phyloP scores from a whole-genome alignment of 192 early-diverging fungal genomes.

The Coemansia furcata region DNA sequence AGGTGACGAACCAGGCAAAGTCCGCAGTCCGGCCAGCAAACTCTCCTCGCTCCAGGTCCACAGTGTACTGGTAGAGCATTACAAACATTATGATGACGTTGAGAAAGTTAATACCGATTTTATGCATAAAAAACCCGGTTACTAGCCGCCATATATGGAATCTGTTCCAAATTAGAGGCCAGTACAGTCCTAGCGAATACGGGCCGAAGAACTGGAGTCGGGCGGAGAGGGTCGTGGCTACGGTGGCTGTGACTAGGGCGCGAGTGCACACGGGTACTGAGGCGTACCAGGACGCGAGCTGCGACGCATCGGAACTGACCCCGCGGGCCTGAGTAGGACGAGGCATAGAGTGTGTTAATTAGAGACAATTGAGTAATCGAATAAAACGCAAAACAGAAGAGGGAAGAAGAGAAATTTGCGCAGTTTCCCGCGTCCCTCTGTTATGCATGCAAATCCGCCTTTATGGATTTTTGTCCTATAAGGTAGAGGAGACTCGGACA shows the following conservation, averaged over 20 bases:
- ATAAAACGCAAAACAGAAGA: background rate
- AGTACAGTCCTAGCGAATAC: slow-evolving; percentile 53
- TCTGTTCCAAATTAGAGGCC: slow-evolving; percentile 52
- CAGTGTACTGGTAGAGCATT: slow-evolving; percentile 72
- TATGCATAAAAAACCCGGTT: slow-evolving; percentile 62
- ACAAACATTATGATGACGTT: slow-evolving; percentile 77
- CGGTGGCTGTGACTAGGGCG: slow-evolving; percentile 10
- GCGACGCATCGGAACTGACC: slow-evolving; percentile 22
- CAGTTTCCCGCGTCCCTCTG: background rate
- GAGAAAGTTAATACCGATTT: slow-evolving; percentile 57
- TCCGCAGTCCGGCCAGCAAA: slow-evolving; percentile 73
- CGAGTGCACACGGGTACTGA: slow-evolving; percentile 24
- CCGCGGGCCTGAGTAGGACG: slow-evolving; percentile 5
- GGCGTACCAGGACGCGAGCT: slow-evolving; percentile 25
- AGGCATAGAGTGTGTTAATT: background rate
- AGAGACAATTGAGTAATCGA: background rate
- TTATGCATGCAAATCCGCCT: background rate
- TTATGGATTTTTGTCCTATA: background rate
- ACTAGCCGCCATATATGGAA: slow-evolving; percentile 79
- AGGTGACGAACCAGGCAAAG: slow-evolving; percentile 73
- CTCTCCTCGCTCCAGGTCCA: slow-evolving; percentile 64
- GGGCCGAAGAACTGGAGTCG: slow-evolving; percentile 11
- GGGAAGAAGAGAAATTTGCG: background rate
- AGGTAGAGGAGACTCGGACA: background rate
- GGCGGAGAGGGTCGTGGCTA: slow-evolving; percentile 8